A percentile compares a stretch with the other conserved stretches of the same genome.
Evolutionary conservation across 2,329 filamentous ascomycete genomes (phyloP).

Genomic region (Fusarium agapanthi): DNA sequence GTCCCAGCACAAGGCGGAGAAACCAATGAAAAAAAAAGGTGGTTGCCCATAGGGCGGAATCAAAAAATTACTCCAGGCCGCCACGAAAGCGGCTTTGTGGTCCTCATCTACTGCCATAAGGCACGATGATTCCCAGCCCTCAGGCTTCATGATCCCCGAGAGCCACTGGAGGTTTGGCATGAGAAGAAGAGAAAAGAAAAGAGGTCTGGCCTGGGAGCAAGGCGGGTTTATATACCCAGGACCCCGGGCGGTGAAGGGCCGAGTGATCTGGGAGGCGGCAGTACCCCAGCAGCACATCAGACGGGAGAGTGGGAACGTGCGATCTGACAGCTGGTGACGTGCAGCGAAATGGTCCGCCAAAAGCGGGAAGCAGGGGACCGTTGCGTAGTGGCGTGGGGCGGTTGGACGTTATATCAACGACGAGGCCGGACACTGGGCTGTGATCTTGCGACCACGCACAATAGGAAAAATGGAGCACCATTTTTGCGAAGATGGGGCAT

Average conservation of each 20-base stretch:
- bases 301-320: neutral
- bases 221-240: neutral
- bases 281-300: neutral
- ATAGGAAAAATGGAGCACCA: neutral
- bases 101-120: neutral
- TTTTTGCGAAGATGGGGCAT: neutral
- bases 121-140: conserved; percentile 13
- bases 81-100: neutral
- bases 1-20: conserved; percentile 16
- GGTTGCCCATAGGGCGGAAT: neutral
- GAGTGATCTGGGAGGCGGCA: conserved; percentile 20
- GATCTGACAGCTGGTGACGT: neutral
- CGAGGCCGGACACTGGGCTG: conserved; percentile 6
- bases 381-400: neutral
- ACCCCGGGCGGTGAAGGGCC: conserved; percentile 7
- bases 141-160: conserved; percentile 17
- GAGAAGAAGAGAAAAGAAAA: neutral
- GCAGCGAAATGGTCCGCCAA: neutral
- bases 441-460: conserved; percentile 10
- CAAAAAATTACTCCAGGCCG: conserved; percentile 29
- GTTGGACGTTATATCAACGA: conserved; percentile 5
- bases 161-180: conserved; percentile 5
- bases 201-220: neutral
- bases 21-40: conserved; percentile 32
- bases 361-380: neutral